phyloP scores from a whole-genome alignment of 106 monocot species.

The Agapanthus africanus region DNA sequence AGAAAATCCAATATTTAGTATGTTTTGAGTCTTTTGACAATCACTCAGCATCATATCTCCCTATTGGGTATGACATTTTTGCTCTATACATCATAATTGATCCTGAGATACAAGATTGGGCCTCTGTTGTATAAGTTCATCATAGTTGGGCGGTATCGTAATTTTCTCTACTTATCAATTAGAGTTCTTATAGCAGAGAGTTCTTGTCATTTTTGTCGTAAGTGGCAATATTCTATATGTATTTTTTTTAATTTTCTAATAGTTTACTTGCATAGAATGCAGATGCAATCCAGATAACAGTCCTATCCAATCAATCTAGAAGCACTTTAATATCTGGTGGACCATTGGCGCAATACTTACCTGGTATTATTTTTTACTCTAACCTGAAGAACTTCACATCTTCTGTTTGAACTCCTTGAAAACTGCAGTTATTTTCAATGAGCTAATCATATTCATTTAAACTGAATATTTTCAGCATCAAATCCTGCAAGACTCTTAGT shows the following conservation, averaged over 20 bases:
- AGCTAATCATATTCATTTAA: neutral
- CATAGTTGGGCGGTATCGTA: neutral
- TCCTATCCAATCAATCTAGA: slow-evolving; percentile 62
- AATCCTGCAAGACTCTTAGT: slow-evolving; percentile 32
- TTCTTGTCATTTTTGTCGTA: neutral
- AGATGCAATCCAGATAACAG: slow-evolving; percentile 68
- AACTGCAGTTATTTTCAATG: neutral
- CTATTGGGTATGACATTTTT: neutral
- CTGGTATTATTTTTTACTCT: slow-evolving; percentile 39
- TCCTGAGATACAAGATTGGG: neutral
- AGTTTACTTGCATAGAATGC: slow-evolving; percentile 58
- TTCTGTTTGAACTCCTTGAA: neutral
- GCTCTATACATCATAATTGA: neutral
- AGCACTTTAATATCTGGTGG: slow-evolving; percentile 22
- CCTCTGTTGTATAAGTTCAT: neutral
- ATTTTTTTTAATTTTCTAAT: slow-evolving; percentile 15
- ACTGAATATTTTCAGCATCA: slow-evolving; percentile 36
- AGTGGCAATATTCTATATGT: neutral
- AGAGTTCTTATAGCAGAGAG: neutral
- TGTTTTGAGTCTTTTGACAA: neutral
- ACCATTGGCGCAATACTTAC: slow-evolving; percentile 65
- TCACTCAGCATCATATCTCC: neutral
- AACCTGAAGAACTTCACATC: neutral
- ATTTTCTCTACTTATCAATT: neutral
- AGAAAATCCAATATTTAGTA: neutral